Evolutionary conservation across 495 filamentous ascomycete species (phyloP).

Genomic region (Aspergillus asperescens): DNA sequence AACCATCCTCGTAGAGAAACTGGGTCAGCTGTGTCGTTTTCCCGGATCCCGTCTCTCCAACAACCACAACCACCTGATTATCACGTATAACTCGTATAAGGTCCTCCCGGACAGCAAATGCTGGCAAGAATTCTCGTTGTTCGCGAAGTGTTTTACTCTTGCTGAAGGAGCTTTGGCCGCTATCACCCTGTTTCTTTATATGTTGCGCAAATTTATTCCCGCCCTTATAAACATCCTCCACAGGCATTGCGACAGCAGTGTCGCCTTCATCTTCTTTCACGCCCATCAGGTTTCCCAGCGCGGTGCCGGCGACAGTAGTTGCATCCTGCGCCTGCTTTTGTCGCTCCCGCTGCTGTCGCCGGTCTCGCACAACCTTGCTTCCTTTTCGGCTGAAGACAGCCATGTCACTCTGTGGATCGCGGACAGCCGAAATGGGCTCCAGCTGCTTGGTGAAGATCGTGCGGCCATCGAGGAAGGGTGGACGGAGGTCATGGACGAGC

Average conservation of each 20-base stretch:
- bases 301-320: constrained; percentile 87
- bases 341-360: constrained; percentile 84
- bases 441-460: constrained; percentile 97
- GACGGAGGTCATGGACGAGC: constrained; percentile 87
- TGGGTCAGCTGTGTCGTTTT: constrained; percentile 97
- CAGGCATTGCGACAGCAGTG: constrained; percentile 70
- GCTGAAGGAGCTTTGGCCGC: constrained; percentile 84
- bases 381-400: constrained; percentile 96
- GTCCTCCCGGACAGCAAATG: constrained; percentile 96
- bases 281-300: constrained; percentile 89
- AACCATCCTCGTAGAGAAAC: constrained; percentile 91
- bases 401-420: constrained; percentile 97
- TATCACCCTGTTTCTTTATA: constrained; percentile 81
- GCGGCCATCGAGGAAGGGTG: constrained; percentile 91
- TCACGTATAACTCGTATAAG: constrained; percentile 90
- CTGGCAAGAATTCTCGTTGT: constrained; percentile 89
- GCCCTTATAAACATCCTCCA: constrained; percentile 62
- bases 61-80: constrained; percentile 94
- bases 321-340: constrained; percentile 94
- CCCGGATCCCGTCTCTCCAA: constrained; percentile 93
- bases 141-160: constrained; percentile 86
- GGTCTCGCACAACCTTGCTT: constrained; percentile 86
- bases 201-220: constrained; percentile 86
- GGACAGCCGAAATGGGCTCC: constrained; percentile 88
- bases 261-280: constrained; percentile 93